Percentiles rank a stretch among this genome's conserved stretches.
Evolutionary conservation across 164 flowering plant species (phyloP).

Genomic region (Umbellularia californica): DNA sequence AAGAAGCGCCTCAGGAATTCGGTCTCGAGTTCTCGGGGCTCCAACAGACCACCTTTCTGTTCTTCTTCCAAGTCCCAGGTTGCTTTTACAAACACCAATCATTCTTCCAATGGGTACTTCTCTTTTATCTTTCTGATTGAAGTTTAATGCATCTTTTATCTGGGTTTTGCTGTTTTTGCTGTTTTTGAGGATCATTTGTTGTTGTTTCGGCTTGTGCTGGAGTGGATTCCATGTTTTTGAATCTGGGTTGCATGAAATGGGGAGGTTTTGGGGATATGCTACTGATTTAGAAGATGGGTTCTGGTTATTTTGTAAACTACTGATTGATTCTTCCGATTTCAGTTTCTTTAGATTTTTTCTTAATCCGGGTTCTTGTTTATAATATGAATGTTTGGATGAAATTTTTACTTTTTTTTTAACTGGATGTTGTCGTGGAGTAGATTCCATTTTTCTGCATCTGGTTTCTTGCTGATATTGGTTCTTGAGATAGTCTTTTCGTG

Average conservation of each 20-base stretch:
- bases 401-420: too few species aligned
- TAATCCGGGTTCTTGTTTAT: background rate
- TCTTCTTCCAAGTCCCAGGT: constrained; percentile 12
- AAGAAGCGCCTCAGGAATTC: constrained; percentile 7
- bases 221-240: background rate
- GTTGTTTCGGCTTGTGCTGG: background rate
- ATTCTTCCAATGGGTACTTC: constrained; percentile 28
- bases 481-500: too few species aligned
- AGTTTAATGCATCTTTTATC: background rate
- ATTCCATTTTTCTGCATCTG: too few species aligned
- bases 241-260: background rate
- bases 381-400: background rate
- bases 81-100: constrained; percentile 8
- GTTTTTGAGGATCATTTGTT: background rate
- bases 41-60: constrained; percentile 8
- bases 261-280: too few species aligned
- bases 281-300: too few species aligned
- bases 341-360: background rate
- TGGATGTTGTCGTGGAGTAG: background rate
- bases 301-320: background rate
- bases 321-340: background rate
- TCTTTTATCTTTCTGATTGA: background rate
- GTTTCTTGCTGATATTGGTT: too few species aligned
- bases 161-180: background rate
- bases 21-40: too few species aligned